phyloP scores from a whole-genome alignment of 306 rosid genomes.

The Fagus crenata region DNA sequence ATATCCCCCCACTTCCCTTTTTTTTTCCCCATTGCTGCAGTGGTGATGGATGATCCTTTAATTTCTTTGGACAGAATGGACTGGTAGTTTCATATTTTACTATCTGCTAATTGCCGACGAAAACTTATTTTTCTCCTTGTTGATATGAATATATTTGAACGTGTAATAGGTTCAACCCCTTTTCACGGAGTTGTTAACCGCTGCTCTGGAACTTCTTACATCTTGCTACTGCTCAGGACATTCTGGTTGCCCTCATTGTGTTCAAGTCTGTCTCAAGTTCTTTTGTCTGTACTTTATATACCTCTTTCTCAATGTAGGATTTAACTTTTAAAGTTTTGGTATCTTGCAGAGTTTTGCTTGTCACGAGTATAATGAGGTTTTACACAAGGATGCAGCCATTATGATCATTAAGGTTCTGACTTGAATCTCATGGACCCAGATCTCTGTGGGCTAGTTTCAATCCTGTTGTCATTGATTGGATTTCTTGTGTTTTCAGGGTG shows the following conservation, averaged over 20 bases:
- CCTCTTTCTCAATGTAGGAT: background rate
- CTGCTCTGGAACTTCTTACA: slow-evolving; percentile 82
- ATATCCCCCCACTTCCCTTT: background rate
- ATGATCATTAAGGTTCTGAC: slow-evolving; percentile 68
- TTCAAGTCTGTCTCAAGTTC: slow-evolving; percentile 55
- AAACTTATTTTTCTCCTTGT: background rate
- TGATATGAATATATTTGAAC: slow-evolving; percentile 12
- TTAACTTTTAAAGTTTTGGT: slow-evolving; percentile 20
- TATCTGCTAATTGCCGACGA: background rate
- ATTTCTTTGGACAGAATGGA: slow-evolving; percentile 1
- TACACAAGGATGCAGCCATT: slow-evolving; percentile 86
- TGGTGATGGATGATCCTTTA: slow-evolving; percentile 12
- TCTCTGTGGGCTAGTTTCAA: slow-evolving; percentile 15
- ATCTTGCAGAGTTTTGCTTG: slow-evolving; percentile 71
- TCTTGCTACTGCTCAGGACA: slow-evolving; percentile 61
- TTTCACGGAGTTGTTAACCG: slow-evolving; percentile 63
- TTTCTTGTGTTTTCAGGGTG: slow-evolving; percentile 55
- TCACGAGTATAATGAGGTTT: slow-evolving; percentile 71
- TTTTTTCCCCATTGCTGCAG: background rate
- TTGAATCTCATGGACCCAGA: slow-evolving; percentile 27
- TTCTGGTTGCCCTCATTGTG: slow-evolving; percentile 82
- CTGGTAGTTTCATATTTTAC: slow-evolving; percentile 20
- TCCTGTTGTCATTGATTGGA: slow-evolving; percentile 27
- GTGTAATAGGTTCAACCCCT: slow-evolving; percentile 67
- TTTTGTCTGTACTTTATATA: background rate